Evolutionary conservation across 371 early-diverging fungal species (phyloP), one percentile per base, ranked within the genome.

Genomic region (Thermomucor indicae-seudaticae): DNA sequence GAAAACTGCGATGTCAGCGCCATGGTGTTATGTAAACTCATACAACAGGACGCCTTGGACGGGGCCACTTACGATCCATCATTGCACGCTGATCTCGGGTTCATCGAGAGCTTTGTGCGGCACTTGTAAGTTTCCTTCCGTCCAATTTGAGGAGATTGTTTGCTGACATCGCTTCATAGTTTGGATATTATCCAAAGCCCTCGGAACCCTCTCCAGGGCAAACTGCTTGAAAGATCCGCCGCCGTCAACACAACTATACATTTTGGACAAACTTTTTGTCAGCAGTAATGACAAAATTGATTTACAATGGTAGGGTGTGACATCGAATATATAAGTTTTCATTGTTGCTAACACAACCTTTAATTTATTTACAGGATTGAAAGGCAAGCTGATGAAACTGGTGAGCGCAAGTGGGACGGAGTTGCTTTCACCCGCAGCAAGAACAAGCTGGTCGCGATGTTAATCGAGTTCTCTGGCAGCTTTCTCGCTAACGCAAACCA

Each of bases 401-500:
- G 46, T 19, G 30, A 3, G 19, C 25, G 46, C n/a, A 45, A 45
- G n/a, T 45, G 46, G 46, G 30, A 45, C 46, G 46, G 29, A 20
- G 46, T 45, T 20, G 46, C 28, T 20, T 1, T 2, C n/a, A 31
- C 30, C 10, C 20, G 25, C 29, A 1, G 2, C 7, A 32, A 14
- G 14, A 7, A 32, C 32, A 7, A 14, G 14, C 32, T 14, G 7
- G 14, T 14, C 7, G 32, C 32, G 7, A 14, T 32, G 10, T 32
- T 29, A 2, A 30, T 45, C 30, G 46, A 29, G 30, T 45, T 45
- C 30, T 45, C 1, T 20, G 29, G 29, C 24, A 31, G 2, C 24
- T 19, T 45, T 31, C 25, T 28, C 29, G 25, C 46, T 20, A 45
- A 45, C 46, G 19, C 25, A 24, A 16, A 20, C 76, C 8, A 76